Evolutionary conservation across 805 yeast species (phyloP), one percentile per base, ranked within the genome.

Genomic region (Yarrowia bubula): DNA sequence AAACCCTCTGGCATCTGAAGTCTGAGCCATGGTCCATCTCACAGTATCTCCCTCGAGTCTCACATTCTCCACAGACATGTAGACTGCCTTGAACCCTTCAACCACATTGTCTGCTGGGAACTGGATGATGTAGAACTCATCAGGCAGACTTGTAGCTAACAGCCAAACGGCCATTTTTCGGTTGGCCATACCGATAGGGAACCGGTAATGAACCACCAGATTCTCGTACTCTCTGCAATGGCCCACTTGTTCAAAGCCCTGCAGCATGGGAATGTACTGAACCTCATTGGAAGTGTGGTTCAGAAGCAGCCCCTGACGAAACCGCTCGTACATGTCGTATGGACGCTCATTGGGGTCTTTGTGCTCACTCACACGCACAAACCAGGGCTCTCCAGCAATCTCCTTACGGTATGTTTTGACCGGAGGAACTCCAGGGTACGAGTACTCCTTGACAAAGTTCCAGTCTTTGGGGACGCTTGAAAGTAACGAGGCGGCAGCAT

Each of bases 251-350:
- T 58, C 43, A 55, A 64, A 74, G 13, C 72, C 67, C 17, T 71
- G 68, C 8, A 78, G 67, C 66, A 75, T 68, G 8, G 71, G 71
- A 43, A 77, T 78, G 66, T 78, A 78, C 64, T 77, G 69, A 35
- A 73, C 70, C 67, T 78, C 81, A 58, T 78, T 70, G 51, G 71
- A 72, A 9, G 80, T 77, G 66, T 78, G 81, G 66, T 77, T 68
- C 6, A 72, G 69, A n/a, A 71, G 68, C 8, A 78, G 50, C 7
- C 75, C 73, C 42, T 58, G 62, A 42, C 65, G 65, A 68, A 77
- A 71, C 61, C 66, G 60, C 18, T 70, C 73, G 66, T 71, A 77
- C 2, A 72, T 65, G 4, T 58, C 64, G 32, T 58, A 55, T 5
- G 61, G 61, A 5, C 47, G 61, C 4, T 55, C 61, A 8, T 55